These are phyloP conservation scores for Colletotrichum horii DNA, from an alignment of 2,329 filamentous ascomycete species.

Conservation along the genomic window DNA sequence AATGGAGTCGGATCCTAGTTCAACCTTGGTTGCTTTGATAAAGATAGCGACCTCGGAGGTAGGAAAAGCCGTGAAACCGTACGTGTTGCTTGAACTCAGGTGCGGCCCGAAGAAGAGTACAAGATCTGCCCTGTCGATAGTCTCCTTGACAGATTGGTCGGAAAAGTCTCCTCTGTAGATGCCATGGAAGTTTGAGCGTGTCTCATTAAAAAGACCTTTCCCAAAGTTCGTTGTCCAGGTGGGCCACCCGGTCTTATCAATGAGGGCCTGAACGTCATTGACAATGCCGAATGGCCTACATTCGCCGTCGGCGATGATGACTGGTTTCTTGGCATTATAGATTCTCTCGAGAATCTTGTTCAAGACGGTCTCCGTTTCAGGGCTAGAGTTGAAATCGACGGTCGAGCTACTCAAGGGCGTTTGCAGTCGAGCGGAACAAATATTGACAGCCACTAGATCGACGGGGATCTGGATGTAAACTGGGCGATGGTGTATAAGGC, in stretches of 20 bases:
- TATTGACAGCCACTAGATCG: constrained; percentile 49
- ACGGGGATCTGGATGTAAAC: constrained; percentile 62
- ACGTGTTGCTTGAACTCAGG: background rate
- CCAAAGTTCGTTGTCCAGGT: background rate
- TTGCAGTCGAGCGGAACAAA: constrained; percentile 35
- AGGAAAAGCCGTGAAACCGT: background rate
- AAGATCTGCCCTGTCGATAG: constrained; percentile 21
- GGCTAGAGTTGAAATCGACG: constrained; percentile 10
- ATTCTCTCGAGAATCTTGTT: constrained; percentile 43
- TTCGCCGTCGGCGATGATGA: constrained; percentile 1
- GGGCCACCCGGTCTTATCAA: background rate
- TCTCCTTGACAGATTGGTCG: constrained; percentile 26
- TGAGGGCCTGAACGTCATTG: background rate
- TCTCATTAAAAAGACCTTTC: background rate
- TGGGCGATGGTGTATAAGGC: constrained; percentile 56
- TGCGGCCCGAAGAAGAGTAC: constrained; percentile 1
- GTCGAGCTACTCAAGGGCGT: constrained; percentile 24
- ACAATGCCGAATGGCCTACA: background rate
- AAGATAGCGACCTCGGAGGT: background rate
- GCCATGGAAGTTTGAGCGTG: background rate
- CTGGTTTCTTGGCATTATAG: constrained; percentile 26
- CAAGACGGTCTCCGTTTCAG: constrained; percentile 32
- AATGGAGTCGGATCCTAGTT: constrained; percentile 24
- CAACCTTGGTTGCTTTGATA: constrained; percentile 34
- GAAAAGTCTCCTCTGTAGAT: background rate